phyloP scores from a whole-genome alignment of 768 basidiomycete species.

The Tulasnella calospora region DNA sequence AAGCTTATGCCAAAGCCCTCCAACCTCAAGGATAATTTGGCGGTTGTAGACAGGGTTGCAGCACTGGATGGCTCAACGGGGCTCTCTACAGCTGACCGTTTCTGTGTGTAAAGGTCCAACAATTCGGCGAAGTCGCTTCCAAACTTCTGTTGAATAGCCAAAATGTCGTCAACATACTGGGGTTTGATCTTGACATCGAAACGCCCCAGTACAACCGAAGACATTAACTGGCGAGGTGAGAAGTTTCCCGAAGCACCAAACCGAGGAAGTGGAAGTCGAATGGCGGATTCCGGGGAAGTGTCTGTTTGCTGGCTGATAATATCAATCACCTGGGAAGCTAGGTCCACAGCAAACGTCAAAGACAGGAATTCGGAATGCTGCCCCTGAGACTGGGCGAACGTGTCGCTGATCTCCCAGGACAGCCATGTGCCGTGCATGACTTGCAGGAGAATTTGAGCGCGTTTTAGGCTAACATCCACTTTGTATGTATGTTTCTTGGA shows the following conservation, averaged over 20 bases:
- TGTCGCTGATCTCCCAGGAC: slow-evolving; percentile 61
- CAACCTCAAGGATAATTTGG: slow-evolving; percentile 40
- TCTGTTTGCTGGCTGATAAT: slow-evolving; percentile 36
- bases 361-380: slow-evolving; percentile 32
- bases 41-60: neutral
- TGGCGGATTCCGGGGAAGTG: neutral
- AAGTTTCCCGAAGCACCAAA: slow-evolving; percentile 58
- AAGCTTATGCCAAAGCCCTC: slow-evolving; percentile 76
- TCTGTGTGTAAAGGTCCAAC: slow-evolving; percentile 51
- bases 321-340: slow-evolving; percentile 55
- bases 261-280: slow-evolving; percentile 48
- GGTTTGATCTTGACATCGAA: slow-evolving; percentile 73
- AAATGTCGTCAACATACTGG: slow-evolving; percentile 74
- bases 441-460: slow-evolving; percentile 60
- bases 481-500: slow-evolving; percentile 18
- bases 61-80: neutral
- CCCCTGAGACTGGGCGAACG: slow-evolving; percentile 47
- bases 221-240: slow-evolving; percentile 47
- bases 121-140: slow-evolving; percentile 85
- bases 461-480: slow-evolving; percentile 41
- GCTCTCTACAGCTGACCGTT: neutral
- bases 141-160: slow-evolving; percentile 82
- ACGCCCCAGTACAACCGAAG: slow-evolving; percentile 59
- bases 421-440: slow-evolving; percentile 88
- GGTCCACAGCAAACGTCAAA: slow-evolving; percentile 56